Evolutionary conservation across 306 rosid species (phyloP), one percentile per base, ranked within the genome.

Genomic region (Cajanus cajan): DNA sequence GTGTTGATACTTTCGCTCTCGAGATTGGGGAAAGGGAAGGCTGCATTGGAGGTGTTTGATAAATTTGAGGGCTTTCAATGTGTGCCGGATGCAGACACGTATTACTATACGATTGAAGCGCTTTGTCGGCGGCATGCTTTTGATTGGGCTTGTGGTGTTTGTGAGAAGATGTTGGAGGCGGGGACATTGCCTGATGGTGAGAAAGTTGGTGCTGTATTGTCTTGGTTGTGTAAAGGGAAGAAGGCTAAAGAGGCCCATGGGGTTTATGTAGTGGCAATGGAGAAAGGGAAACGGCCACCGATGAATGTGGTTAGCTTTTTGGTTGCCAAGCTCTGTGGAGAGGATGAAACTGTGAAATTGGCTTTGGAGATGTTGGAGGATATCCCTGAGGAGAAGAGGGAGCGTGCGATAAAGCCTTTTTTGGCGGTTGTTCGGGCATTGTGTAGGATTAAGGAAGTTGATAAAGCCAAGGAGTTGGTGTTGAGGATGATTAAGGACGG

Each of bases 11-110:
- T 55, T 51, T 76, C 84, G 1, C 78, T 92, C 22, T 87, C 97
- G 0, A 89, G 83, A 71, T 76, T 92, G 85, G 90, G 94, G 7
- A 88, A 90, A 83, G 98, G 92, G 52, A 92, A 85, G 55, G 90
- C 90, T 77, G 93, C 92, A 7, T 54, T 89, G 21, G 95, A 85
- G 76, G 94, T 75, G 12, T 86, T 92, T 37, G 81, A 90, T 36
- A 83, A 66, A 64, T 89, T 90, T 34, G 90, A 54, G 70, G 86
- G 50, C 57, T 85, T 89, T 41, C 88, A 80, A 10, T 84, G 90
- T 74, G 90, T 79, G 39, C 90, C 95, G 0, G 79, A 88, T 81
- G 85, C 84, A 0, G 97, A 92, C 19, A 80, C 90, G 0, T 94
- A 86, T 74, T 89, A 89, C 78, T 83, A 76, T 14, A 87, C 95